These are phyloP conservation scores for Boletus eberwhitei DNA, from an alignment of 768 basidiomycete species.

Conservation along the genomic window DNA sequence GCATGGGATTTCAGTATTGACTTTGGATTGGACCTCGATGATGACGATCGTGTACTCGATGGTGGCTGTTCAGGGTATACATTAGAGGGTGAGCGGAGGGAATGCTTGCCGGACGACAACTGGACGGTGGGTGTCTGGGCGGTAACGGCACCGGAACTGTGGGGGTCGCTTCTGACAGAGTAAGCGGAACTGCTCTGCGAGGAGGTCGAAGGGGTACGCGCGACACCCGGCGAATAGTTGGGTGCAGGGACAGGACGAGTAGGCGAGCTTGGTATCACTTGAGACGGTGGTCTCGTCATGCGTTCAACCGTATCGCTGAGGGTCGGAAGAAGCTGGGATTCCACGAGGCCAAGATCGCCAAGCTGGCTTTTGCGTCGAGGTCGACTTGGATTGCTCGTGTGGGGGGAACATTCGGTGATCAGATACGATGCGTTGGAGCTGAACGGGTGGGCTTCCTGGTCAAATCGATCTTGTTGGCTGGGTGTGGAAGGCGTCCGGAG, in stretches of 20 bases:
- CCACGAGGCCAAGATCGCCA: slow-evolving; percentile 55
- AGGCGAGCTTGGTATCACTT: slow-evolving; percentile 15
- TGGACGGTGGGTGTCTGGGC: neutral
- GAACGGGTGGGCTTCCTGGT: slow-evolving; percentile 6
- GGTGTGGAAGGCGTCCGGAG: neutral
- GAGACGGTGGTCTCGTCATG: slow-evolving; percentile 60
- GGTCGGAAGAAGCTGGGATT: slow-evolving; percentile 64
- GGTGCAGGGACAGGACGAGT: neutral
- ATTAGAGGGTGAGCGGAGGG: slow-evolving; percentile 9
- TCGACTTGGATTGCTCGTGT: neutral
- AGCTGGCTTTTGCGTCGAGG: slow-evolving; percentile 39
- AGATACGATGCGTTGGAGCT: slow-evolving; percentile 16
- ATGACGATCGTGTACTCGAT: slow-evolving; percentile 7
- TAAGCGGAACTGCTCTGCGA: slow-evolving; percentile 17
- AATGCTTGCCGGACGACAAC: slow-evolving; percentile 1
- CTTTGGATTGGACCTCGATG: slow-evolving; percentile 33
- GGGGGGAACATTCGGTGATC: slow-evolving; percentile 4
- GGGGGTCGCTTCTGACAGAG: slow-evolving; percentile 6
- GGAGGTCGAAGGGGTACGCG: slow-evolving; percentile 18
- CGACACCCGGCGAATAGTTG: slow-evolving; percentile 3
- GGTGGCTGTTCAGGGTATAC: slow-evolving; percentile 15
- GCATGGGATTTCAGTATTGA: slow-evolving; percentile 27
- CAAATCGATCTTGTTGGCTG: slow-evolving; percentile 1
- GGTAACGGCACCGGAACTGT: neutral
- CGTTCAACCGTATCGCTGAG: slow-evolving; percentile 69